Evolutionary conservation across 345 rosid genomes (phyloP), one percentile per base, ranked within the genome.

Genomic region (Toxicodendron radicans): DNA sequence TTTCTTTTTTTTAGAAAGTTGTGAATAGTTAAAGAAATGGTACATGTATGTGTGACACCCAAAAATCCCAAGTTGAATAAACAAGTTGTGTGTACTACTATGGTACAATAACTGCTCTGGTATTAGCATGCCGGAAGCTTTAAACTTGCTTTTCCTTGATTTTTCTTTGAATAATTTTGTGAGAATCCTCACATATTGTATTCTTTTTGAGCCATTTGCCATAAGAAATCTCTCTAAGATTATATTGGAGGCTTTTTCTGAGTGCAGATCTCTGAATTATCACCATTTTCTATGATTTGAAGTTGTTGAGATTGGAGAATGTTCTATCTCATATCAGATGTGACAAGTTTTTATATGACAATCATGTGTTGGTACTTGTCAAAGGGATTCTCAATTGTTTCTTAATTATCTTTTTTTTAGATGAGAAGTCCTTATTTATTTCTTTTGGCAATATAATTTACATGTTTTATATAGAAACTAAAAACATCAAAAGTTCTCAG

Each of bases 401-500:
- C 54, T 46, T 24, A 24, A 27, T 49, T 49, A 27, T 52, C 30
- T n/a, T n/a, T n/a, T n/a, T n/a, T n/a, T n/a, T n/a, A n/a, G n/a
- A n/a, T n/a, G n/a, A n/a, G n/a, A n/a, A n/a, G n/a, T n/a, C n/a
- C n/a, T n/a, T n/a, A n/a, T n/a, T n/a, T n/a, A n/a, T n/a, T n/a
- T n/a, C n/a, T n/a, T n/a, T n/a, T n/a, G n/a, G n/a, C n/a, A n/a
- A n/a, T n/a, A n/a, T n/a, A n/a, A n/a, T 60, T 60, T 41, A 24
- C 56, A 46, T 24, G 45, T 9, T 13, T 16, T 56, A 24, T n/a
- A n/a, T 45, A 10, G 3, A 71, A 45, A 48, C 60, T 18, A 21
- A 65, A 48, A 59, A 73, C 66, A 63, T 62, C 48, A 61, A 16
- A 10, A 23, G 72, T 74, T 60, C 35, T 63, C 41, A 73, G 59